Percentiles rank a stretch among this genome's conserved stretches.
Evolutionary conservation across 2,329 filamentous ascomycete species (phyloP).

Genomic region (Trichoderma afroharzianum): DNA sequence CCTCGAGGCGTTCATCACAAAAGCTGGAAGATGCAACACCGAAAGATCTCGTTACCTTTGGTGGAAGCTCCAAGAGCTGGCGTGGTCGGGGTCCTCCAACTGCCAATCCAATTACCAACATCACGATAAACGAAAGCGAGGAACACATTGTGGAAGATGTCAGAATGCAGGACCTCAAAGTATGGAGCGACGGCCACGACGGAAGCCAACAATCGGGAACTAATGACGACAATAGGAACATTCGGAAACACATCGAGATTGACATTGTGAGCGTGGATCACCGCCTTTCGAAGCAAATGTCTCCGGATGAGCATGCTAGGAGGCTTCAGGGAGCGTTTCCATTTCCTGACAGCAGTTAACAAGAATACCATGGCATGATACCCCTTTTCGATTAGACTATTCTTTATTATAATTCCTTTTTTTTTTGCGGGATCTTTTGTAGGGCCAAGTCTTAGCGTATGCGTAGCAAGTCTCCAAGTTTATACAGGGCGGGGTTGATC

Average conservation of each 20-base stretch:
- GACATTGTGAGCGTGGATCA: background rate
- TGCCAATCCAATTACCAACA: slow-evolving; percentile 20
- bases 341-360: background rate
- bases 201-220: background rate
- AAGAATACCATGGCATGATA: background rate
- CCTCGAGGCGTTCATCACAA: slow-evolving; percentile 23
- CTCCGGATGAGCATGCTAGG: background rate
- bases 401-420: background rate
- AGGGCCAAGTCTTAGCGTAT: background rate
- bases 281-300: background rate
- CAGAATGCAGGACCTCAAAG: slow-evolving; percentile 21
- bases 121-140: slow-evolving; percentile 25
- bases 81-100: slow-evolving; percentile 18
- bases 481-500: background rate
- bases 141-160: slow-evolving; percentile 23
- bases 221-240: background rate
- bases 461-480: background rate
- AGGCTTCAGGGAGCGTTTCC: background rate
- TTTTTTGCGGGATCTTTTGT: background rate
- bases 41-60: slow-evolving; percentile 22
- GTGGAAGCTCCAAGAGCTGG: slow-evolving; percentile 19
- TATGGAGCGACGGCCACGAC: slow-evolving; percentile 2
- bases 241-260: slow-evolving; percentile 2
- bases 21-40: slow-evolving; percentile 22
- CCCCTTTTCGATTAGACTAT: background rate